Percentiles rank a stretch among this genome's conserved stretches.
These are phyloP conservation scores for Fusarium dlaminii DNA, from an alignment of 2,329 filamentous ascomycete species.

Conservation along the genomic window DNA sequence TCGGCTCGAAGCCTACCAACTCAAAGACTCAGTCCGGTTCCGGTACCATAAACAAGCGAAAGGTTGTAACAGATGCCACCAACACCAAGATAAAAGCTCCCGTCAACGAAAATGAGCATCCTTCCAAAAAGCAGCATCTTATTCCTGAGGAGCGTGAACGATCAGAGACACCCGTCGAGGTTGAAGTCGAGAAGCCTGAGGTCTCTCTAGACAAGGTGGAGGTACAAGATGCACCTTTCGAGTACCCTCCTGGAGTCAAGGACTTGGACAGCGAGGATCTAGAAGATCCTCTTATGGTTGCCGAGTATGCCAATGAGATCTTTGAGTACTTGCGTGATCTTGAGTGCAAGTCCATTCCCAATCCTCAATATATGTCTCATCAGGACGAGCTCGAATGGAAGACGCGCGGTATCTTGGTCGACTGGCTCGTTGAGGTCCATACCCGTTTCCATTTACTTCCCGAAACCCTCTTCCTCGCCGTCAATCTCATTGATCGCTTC, in stretches of 20 bases:
- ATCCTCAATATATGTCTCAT: constrained; percentile 93
- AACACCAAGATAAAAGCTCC: constrained; percentile 66
- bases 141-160: constrained; percentile 20
- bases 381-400: constrained; percentile 98
- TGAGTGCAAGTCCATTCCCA: constrained; percentile 81
- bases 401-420: constrained; percentile 95
- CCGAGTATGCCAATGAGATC: constrained; percentile 96
- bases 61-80: constrained; percentile 59
- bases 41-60: constrained; percentile 78
- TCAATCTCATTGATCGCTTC: constrained; percentile 99
- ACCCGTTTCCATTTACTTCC: constrained; percentile 95
- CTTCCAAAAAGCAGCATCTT: constrained; percentile 70
- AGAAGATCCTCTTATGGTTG: constrained; percentile 96
- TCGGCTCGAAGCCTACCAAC: constrained; percentile 74
- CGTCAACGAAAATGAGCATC: constrained; percentile 73
- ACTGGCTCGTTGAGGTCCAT: constrained; percentile 99
- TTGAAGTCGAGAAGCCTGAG: constrained; percentile 14
- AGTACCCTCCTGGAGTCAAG: constrained; percentile 52
- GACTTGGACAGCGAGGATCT: constrained; percentile 87
- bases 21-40: constrained; percentile 77
- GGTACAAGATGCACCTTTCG: constrained; percentile 10
- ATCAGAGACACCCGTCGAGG: constrained; percentile 53
- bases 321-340: constrained; percentile 94
- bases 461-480: constrained; percentile 94
- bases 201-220: constrained; percentile 23